Percentiles rank a stretch among this genome's conserved stretches.
These are phyloP conservation scores for Gynochthodes officinalis DNA, from an alignment of 257 asterid species.

Conservation along the genomic window DNA sequence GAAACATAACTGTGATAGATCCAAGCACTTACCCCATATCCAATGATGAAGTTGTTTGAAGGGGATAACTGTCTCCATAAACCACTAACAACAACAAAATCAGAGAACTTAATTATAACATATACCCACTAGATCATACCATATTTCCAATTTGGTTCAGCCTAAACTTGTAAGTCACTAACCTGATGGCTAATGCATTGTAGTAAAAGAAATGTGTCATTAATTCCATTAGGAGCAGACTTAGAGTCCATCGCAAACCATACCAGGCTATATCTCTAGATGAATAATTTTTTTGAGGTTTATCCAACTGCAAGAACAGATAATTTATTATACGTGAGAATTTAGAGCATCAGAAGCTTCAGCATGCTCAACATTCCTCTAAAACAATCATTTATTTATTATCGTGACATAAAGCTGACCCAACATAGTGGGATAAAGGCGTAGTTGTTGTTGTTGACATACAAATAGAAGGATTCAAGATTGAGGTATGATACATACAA, in stretches of 20 bases:
- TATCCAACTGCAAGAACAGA: slow-evolving; percentile 61
- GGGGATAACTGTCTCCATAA: slow-evolving; percentile 86
- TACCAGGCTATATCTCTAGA: slow-evolving; percentile 59
- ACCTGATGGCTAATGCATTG: slow-evolving; percentile 94
- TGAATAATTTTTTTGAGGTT: slow-evolving; percentile 66
- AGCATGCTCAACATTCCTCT: neutral
- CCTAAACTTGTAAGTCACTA: slow-evolving; percentile 29
- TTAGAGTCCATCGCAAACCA: slow-evolving; percentile 75
- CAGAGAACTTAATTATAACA: slow-evolving; percentile 20
- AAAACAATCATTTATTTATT: neutral
- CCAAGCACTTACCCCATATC: slow-evolving; percentile 79
- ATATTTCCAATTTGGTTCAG: slow-evolving; percentile 11
- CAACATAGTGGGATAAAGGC: too few species aligned
- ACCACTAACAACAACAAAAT: slow-evolving; percentile 55
- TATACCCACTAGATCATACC: slow-evolving; percentile 8
- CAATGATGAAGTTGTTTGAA: slow-evolving; percentile 78
- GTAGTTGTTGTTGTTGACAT: neutral
- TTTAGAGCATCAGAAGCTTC: neutral
- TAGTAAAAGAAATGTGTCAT: slow-evolving; percentile 83
- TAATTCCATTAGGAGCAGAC: slow-evolving; percentile 77
- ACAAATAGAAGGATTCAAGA: neutral
- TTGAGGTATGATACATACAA: neutral
- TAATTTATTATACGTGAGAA: slow-evolving; percentile 3
- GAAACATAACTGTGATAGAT: slow-evolving; percentile 9
- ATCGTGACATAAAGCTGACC: neutral